Evolutionary conservation across 345 rosid genomes (phyloP), one percentile per base, ranked within the genome.

Genomic region (Eucalyptus pumila): DNA sequence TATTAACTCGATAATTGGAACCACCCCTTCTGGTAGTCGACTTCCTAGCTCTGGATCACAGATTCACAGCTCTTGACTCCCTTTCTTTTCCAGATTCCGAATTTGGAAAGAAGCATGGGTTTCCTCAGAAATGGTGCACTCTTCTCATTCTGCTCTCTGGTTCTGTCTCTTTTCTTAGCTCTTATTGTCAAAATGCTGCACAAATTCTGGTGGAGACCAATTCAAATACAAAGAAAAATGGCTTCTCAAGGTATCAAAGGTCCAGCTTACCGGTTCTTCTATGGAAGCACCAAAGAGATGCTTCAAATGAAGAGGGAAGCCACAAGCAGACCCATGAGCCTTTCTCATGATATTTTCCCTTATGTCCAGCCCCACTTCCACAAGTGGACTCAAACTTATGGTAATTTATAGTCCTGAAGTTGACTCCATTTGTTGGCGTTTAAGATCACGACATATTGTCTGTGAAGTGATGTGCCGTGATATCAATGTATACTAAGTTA

Each of bases 231-330:
- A 27, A 87, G 90, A 9, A 11, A 85, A 14, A 90, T 92, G 92
- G 89, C 83, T 12, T 58, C 90, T 17, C 92, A 92, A 58, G 90
- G 85, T 26, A 89, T 89, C 54, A 60, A 24, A 47, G 87, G 90
- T 48, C 90, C 87, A 30, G 45, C 90, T 30, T 86, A 89, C 48
- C 49, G 90, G 34, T 58, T 89, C 81, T 34, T 86, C 62, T 88
- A 89, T 72, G 92, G 93, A 8, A 89, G 87, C 90, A 88, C 89
- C 85, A 88, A 44, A 40, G 88, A 90, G 87, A 89, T 89, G 6
- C 14, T 37, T 32, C 51, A 24, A 6, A 90, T 87, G 89, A 86
- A 26, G 48, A 62, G 45, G 34, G 88, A 80, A 47, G 27, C 48
- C 52, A 62, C 21, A 12, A 51, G 26, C 24, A 80, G 14, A 34